Base-by-base conservation (phyloP, 345 rosid species). In the Arabis alpina region DNA sequence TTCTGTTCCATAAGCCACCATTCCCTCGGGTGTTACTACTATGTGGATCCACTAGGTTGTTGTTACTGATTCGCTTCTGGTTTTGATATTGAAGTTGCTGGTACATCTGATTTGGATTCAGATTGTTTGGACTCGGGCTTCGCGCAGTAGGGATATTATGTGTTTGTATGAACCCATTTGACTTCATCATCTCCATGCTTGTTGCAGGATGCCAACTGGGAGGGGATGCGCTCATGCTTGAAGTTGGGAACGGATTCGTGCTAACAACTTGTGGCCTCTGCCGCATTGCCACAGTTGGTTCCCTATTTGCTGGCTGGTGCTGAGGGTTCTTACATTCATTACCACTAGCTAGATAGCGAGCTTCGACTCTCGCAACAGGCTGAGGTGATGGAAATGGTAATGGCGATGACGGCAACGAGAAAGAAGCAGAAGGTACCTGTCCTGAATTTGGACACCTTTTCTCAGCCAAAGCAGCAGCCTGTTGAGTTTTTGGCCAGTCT, bases 401-500 rank as follows among this genome's bases (percentile, higher is more conserved):
- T 64, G 82, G 75, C 45, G 90, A 75, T 48, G 94, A 78, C 23
- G 85, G 66, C 83, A 86, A 28, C 19, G 91, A 72, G 67, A 77
- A 82, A n/a, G 88, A 82, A 43, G 74, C 78, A 16, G 86, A 69
- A 13, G 84, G 70, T 73, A 74, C 76, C 4, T 86, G 64, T 65
- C 82, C 89, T 12, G 82, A 69, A 66, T 40, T 68, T 27, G 81
- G 51, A 87, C 96, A 84, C 66, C 83, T 82, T 71, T 82, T 92
- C 41, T 87, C 94, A 8, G 76, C 57, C 53, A 79, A 69, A 10
- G 71, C 76, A 6, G 77, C 74, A 71, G 77, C 63, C 43, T 80
- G 90, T 74, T 78, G 91, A 36, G 85, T 83, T 82, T 84, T 91
- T 62, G 82, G 65, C 91, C 89, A 84, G 13, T 88, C 97, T 73